Base-by-base conservation (phyloP, 345 rosid species). In the Euphorbia tirucalli region DNA sequence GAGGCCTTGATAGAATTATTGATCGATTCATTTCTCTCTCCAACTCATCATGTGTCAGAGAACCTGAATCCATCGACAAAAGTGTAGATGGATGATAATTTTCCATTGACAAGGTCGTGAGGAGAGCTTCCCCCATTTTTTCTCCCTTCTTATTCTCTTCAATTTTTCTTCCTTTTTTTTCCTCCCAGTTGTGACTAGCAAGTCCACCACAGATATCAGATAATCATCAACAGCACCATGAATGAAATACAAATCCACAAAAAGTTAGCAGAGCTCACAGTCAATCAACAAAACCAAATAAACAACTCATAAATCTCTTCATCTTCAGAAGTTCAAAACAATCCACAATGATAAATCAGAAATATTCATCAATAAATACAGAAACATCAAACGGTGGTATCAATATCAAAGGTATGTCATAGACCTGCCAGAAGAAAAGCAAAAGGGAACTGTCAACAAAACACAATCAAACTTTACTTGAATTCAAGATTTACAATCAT, bases 11-110 rank as follows among this genome's bases (percentile, higher is more conserved):
- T 71, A 87, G 98, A 61, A 86, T 85, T 61, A 84, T 72, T 60
- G 90, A 93, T 14, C 93, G 83, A 77, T 87, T 94, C 96, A 94
- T 89, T 75, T 90, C 98, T 71, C 93, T 83, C 75, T 92, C 97
- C 67, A 90, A 77, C 65, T 94, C 98, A 37, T 92, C 98, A 11
- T 94, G 97, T 11, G 96, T 84, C 62, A 92, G 82, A 79, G 97
- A 89, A 74, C 96, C 86, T 9, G 97, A 90, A 84, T 94, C 98
- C 97, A 94, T 94, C 13, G 97, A 94, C 54, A 94, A 82, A 62
- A 94, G 87, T 31, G 98, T 94, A 48, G 97, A 94, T 41, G 97
- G 98, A 69, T 88, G 97, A 81, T 94, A 92, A 82, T 86, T 89
- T 83, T 94, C 97, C 95, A 94, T 94, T 4, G 83, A 75, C 81